Evolutionary conservation across 2,329 filamentous ascomycete genomes (phyloP), one percentile per base, ranked within the genome.

Genomic region (Hymenoscyphus albidus): DNA sequence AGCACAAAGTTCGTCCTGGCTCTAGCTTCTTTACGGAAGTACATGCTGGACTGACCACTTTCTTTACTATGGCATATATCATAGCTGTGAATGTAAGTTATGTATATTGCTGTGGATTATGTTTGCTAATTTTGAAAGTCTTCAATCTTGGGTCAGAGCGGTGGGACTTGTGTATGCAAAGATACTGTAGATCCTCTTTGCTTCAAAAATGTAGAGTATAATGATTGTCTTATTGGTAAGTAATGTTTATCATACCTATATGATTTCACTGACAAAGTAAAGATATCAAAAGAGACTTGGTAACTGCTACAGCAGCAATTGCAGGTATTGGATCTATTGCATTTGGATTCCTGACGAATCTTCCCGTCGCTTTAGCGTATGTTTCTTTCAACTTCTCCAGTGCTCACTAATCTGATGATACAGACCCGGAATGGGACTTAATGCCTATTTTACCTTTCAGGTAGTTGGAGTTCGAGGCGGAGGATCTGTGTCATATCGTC

Each of bases 31-130:
- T 91, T 68, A 89, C 86, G 27, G 92, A 95, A 76, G 79, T 95
- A 64, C 87, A 91, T 35, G 92, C 91, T 38, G 92, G 91, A 1
- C 76, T 94, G 62, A 92, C 92, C 1, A 95, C 91, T 2, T 91
- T 91, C 74, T 88, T 89, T 62, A 90, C 89, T 2, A 92, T 93
- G 91, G 89, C 90, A 14, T 94, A 93, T 77, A 94, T 95, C 71
- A 93, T 95, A 73, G 88, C 89, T 9, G 87, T 88, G 68, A 88
- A 88, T 71, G 85, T 85, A 68, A 71, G 81, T 71, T 4, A 5
- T 14, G 3, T 6, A 3, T 35, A 16, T 32, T 60, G 16, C 4
- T 40, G 5, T 14, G 22, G 10, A 13, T 13, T n/a, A 18, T 68
- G 16, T 10, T 48, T 38, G 58, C 62, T 69, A 48, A 71, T 56